A percentile compares a stretch with the other conserved stretches of the same genome.
Evolutionary conservation across 208 protist genomes (phyloP).

Genomic region (Angomonas deanei): DNA sequence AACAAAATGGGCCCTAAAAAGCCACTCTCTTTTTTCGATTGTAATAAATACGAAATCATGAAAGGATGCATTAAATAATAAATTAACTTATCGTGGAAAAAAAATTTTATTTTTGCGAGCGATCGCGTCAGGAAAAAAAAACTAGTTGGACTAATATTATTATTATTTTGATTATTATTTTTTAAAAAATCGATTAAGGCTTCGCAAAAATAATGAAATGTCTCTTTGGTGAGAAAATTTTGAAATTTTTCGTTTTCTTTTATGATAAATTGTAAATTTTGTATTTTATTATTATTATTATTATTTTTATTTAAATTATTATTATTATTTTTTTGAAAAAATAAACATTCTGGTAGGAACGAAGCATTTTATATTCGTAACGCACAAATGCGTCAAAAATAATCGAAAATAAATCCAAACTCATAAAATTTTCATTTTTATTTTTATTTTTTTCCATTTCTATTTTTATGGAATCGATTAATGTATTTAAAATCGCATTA

Average conservation of each 20-base stretch:
- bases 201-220: not conserved
- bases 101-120: not conserved
- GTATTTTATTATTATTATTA: conserved; percentile 1
- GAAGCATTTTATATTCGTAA: not conserved
- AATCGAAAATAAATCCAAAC: not conserved
- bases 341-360: not conserved
- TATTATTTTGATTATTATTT: not conserved
- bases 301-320: conserved; percentile 1
- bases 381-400: not conserved
- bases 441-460: not conserved
- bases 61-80: not conserved
- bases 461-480: not conserved
- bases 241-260: not conserved
- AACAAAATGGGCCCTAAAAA: not conserved
- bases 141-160: not conserved
- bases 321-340: not conserved
- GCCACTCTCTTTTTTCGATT: not conserved
- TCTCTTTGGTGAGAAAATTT: not conserved
- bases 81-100: not conserved
- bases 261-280: no score
- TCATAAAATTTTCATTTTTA: not conserved
- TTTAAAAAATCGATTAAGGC: not conserved
- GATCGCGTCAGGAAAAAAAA: conserved; percentile 1
- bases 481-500: not conserved
- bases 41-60: not conserved